Conservation (phyloP, 2,329 filamentous ascomycete species). For the Raffaelea arxii region DNA sequence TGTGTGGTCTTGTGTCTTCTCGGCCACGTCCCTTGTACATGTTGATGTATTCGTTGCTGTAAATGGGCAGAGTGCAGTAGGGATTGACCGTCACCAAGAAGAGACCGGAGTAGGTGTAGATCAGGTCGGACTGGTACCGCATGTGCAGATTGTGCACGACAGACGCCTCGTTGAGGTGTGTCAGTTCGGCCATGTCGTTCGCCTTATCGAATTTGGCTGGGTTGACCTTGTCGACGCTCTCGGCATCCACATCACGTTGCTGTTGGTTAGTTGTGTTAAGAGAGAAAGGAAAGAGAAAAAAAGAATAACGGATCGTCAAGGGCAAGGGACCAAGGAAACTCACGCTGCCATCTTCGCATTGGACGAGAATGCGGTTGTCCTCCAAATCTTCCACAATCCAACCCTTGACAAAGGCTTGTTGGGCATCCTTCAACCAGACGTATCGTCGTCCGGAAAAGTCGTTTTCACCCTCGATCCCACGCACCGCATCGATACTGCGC, state of each 20-base stretch:
- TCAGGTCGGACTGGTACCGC: constrained; percentile 90
- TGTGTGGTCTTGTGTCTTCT: constrained; percentile 94
- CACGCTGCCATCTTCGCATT: constrained; percentile 87
- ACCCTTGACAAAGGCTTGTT: constrained; percentile 82
- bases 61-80: constrained; percentile 89
- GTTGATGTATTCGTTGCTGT: constrained; percentile 92
- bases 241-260: constrained; percentile 78
- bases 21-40: constrained; percentile 90
- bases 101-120: constrained; percentile 95
- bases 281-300: not conserved
- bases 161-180: constrained; percentile 93
- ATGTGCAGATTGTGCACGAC: constrained; percentile 95
- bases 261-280: constrained; percentile 24
- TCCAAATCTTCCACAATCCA: constrained; percentile 79
- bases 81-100: constrained; percentile 97
- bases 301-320: not conserved
- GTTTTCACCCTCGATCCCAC: constrained; percentile 88
- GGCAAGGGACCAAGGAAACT: constrained; percentile 21
- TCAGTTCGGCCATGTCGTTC: constrained; percentile 97
- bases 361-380: constrained; percentile 64
- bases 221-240: constrained; percentile 96
- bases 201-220: constrained; percentile 99
- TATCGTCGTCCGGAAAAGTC: constrained; percentile 98
- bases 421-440: constrained; percentile 87
- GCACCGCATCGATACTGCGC: constrained; percentile 39